Evolutionary conservation across 2,329 filamentous ascomycete species (phyloP).

Genomic region (Hymenoscyphus fraxineus): DNA sequence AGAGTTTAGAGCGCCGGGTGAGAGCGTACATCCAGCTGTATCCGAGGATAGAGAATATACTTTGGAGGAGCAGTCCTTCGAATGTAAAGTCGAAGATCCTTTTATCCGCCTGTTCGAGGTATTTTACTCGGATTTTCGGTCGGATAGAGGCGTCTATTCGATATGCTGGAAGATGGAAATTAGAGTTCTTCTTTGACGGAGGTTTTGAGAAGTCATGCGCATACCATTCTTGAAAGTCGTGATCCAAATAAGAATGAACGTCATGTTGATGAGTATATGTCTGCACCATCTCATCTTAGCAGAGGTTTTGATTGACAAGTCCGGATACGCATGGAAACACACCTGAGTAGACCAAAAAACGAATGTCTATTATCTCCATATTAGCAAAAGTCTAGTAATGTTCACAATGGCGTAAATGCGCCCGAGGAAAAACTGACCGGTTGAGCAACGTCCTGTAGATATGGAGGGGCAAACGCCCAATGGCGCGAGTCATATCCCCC

Average conservation of each 20-base stretch:
- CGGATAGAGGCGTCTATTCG: conserved; percentile 30
- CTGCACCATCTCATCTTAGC: background rate
- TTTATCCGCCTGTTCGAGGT: conserved; percentile 26
- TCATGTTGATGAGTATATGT: conserved; percentile 31
- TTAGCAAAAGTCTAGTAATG: background rate
- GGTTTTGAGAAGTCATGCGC: background rate
- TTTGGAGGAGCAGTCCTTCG: conserved; percentile 25
- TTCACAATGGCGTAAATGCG: background rate
- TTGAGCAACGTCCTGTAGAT: conserved; percentile 30
- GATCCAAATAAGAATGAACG: conserved; percentile 31
- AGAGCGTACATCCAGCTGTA: conserved; percentile 30
- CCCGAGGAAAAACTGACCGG: conserved; percentile 17
- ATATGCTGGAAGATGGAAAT: conserved; percentile 21
- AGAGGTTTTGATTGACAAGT: background rate
- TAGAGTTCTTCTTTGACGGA: background rate
- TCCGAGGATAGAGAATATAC: conserved; percentile 20
- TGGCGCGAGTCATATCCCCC: conserved; percentile 14
- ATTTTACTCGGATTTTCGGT: conserved; percentile 28
- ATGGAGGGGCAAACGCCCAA: conserved; percentile 27
- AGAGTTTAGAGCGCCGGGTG: conserved; percentile 26
- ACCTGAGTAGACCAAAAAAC: conserved; percentile 27
- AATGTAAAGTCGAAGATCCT: conserved; percentile 26
- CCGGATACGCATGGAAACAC: background rate
- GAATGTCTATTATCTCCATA: conserved; percentile 25
- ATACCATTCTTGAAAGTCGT: conserved; percentile 33